Conservation (phyloP, 164 flowering plant genomes). For the Nymphaea colorata region DNA sequence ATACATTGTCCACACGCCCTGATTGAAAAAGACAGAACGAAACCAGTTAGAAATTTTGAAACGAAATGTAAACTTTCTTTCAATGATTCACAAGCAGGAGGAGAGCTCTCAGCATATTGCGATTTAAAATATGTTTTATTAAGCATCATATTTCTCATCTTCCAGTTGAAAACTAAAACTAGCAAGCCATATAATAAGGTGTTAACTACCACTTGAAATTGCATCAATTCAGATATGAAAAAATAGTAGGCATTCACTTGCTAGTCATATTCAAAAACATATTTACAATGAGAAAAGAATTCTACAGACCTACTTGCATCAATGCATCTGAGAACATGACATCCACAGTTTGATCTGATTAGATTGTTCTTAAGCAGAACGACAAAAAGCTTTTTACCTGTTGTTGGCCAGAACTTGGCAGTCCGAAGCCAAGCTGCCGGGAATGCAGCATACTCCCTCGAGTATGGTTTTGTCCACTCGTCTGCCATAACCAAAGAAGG, state of each 20-base stretch:
- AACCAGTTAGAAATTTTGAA: not conserved
- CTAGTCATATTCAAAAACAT: not conserved
- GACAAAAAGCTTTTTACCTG: conserved; percentile 38
- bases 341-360: not conserved
- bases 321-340: not conserved
- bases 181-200: too few relatives aligned
- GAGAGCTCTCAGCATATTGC: too few relatives aligned
- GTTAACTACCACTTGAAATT: too few relatives aligned
- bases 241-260: too few relatives aligned
- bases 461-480: conserved; percentile 82
- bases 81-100: too few relatives aligned
- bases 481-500: conserved; percentile 88
- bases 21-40: conserved; percentile 6
- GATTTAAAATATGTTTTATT: too few relatives aligned
- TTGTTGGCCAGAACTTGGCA: conserved; percentile 94
- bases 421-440: conserved; percentile 90
- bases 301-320: too few relatives aligned
- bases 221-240: too few relatives aligned
- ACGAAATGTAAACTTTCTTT: not conserved
- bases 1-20: conserved; percentile 97
- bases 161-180: too few relatives aligned
- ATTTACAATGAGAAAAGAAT: not conserved
- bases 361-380: not conserved
- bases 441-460: conserved; percentile 89
- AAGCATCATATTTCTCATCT: too few relatives aligned